Conservation (phyloP, 768 basidiomycete species). For the Leccinum obscurum region DNA sequence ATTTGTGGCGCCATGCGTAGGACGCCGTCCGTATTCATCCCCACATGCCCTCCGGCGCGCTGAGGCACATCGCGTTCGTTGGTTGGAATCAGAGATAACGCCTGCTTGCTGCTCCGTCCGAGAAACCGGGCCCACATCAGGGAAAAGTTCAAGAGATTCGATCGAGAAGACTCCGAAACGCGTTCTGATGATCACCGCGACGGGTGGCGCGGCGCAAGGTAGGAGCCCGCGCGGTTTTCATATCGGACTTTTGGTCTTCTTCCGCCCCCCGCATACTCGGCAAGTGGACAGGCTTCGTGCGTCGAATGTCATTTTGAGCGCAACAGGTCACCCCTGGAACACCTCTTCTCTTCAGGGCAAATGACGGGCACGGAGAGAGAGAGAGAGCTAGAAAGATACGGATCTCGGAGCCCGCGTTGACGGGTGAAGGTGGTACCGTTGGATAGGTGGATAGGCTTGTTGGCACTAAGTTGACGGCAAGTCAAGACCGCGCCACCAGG, state of each 20-base stretch:
- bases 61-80: neutral
- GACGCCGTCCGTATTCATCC: neutral
- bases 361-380: neutral
- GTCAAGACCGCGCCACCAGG: neutral
- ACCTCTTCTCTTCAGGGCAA: neutral
- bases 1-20: neutral
- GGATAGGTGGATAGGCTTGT: constrained; percentile 3
- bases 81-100: neutral
- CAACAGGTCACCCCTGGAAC: neutral
- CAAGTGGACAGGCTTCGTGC: neutral
- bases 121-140: neutral
- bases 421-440: constrained; percentile 1
- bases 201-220: neutral
- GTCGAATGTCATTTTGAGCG: neutral
- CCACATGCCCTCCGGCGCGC: neutral
- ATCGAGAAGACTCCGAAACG: neutral
- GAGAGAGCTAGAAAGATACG: neutral
- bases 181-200: neutral
- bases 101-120: neutral
- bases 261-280: neutral
- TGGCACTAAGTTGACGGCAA: neutral
- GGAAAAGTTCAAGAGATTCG: neutral
- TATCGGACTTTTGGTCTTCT: neutral
- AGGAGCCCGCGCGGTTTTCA: neutral
- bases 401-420: neutral